phyloP scores from a whole-genome alignment of 306 rosid species.

The Sesbania bispinosa region DNA sequence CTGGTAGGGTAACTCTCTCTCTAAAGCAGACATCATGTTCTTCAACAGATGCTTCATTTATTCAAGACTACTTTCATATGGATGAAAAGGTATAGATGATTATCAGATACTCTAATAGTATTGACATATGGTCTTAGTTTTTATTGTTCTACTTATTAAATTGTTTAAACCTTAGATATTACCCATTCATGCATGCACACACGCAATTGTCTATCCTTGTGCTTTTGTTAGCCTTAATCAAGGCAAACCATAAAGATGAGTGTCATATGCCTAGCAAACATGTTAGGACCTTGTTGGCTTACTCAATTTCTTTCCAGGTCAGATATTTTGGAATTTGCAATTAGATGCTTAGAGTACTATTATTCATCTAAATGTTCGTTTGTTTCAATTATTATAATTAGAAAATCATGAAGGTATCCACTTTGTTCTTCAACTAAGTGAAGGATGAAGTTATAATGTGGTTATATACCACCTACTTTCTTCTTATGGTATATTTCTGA shows the following conservation, averaged over 20 bases:
- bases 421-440: not conserved
- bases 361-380: not conserved
- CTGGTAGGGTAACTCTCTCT: constrained; percentile 68
- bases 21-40: constrained; percentile 74
- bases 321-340: not conserved
- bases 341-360: not conserved
- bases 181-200: not conserved
- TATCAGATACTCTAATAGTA: not conserved
- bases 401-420: not conserved
- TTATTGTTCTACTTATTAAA: not conserved
- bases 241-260: not conserved
- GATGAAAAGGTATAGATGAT: constrained; percentile 67
- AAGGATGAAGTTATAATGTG: not conserved
- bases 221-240: not conserved
- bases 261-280: not conserved
- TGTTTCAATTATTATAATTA: constrained; percentile 3
- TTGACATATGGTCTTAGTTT: not conserved
- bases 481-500: not conserved
- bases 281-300: not conserved
- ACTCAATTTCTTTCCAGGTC: not conserved
- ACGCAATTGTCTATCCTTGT: not conserved
- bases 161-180: not conserved
- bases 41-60: constrained; percentile 82
- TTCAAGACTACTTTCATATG: constrained; percentile 66
- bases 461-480: not conserved